Conservation (phyloP, 208 protist species). For the Trypanosomatidae sp. region DNA sequence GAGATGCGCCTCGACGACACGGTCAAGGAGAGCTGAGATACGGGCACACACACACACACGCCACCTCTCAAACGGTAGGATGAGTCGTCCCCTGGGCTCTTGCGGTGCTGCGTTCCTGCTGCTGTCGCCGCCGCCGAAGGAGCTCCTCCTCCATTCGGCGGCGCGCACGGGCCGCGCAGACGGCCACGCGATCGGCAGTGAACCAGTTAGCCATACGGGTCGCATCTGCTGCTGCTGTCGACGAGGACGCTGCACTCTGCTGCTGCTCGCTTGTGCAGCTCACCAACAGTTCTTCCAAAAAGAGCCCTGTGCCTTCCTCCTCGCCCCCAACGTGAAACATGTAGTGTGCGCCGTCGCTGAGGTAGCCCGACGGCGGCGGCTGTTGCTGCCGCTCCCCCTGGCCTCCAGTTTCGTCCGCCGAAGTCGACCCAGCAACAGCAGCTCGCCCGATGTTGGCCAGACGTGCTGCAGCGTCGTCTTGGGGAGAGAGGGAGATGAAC, state of each 20-base stretch:
- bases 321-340: constrained; percentile 55
- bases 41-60: neutral
- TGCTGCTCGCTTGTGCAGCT: constrained; percentile 16
- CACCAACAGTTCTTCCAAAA: constrained; percentile 39
- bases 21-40: neutral
- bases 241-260: neutral
- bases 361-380: neutral
- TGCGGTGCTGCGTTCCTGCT: neutral
- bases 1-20: neutral
- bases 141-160: constrained; percentile 7
- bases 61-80: neutral
- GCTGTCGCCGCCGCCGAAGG: constrained; percentile 3
- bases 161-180: constrained; percentile 20
- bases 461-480: constrained; percentile 10
- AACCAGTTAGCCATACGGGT: constrained; percentile 22
- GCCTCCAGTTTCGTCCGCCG: neutral
- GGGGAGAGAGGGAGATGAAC: constrained; percentile 50
- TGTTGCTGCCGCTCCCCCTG: neutral
- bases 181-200: constrained; percentile 19
- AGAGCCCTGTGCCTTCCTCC: constrained; percentile 58
- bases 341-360: neutral
- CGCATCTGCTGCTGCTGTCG: neutral
- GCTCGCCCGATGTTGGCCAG: constrained; percentile 5
- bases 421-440: neutral
- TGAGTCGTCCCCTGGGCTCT: neutral